Evolutionary conservation across 352 stramenopile species (phyloP).

Genomic region (Globisporangium polare): DNA sequence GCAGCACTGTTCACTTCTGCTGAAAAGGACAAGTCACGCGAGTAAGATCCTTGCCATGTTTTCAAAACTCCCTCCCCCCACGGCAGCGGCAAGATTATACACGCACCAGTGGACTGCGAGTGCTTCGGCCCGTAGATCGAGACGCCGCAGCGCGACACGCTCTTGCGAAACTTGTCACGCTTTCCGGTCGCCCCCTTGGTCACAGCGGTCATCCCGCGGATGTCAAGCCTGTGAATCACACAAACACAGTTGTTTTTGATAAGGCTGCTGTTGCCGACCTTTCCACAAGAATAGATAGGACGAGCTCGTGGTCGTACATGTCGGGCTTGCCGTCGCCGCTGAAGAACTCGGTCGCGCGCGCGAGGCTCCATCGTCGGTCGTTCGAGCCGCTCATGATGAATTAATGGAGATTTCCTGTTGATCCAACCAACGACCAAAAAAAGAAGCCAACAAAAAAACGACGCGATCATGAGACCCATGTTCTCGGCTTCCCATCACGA

Average conservation of each 20-base stretch:
- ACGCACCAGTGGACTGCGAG: constrained; percentile 40
- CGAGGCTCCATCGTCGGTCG: constrained; percentile 81
- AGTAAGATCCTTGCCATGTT: neutral
- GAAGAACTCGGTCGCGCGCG: constrained; percentile 86
- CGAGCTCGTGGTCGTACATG: constrained; percentile 37
- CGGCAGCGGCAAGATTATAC: neutral
- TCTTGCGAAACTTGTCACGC: constrained; percentile 87
- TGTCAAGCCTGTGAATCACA: constrained; percentile 60
- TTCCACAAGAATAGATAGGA: neutral
- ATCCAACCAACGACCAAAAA: neutral
- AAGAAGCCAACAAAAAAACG: constrained; percentile 1
- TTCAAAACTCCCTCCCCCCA: neutral
- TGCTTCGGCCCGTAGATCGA: constrained; percentile 87
- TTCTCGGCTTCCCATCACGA: neutral
- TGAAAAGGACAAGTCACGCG: neutral
- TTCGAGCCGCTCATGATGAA: constrained; percentile 49
- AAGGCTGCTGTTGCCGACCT: neutral
- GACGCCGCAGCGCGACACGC: constrained; percentile 77
- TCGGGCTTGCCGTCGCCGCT: constrained; percentile 84
- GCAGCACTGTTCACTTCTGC: constrained; percentile 27
- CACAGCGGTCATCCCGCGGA: constrained; percentile 83
- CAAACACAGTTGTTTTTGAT: neutral
- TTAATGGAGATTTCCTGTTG: neutral
- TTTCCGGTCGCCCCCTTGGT: constrained; percentile 83
- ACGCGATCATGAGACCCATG: neutral